Base-by-base conservation (phyloP, 2,329 filamentous ascomycete species). In the Neocatenulostroma microsporum region DNA sequence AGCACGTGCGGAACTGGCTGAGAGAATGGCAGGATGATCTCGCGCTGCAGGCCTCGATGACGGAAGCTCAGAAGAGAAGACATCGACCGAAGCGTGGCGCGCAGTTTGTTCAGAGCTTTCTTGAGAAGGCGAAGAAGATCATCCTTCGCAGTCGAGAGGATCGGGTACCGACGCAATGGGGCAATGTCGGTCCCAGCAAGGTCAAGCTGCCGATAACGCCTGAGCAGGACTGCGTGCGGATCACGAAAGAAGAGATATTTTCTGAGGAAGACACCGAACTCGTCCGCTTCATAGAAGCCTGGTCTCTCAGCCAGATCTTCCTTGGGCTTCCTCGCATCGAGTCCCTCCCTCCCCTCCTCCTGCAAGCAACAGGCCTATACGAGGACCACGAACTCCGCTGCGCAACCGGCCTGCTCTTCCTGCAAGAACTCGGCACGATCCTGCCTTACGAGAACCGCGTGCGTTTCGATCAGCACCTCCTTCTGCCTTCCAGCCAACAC, bases 401-500 rank as follows among this genome's bases (percentile, higher is more conserved):
- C 11, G 54, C 57, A 26, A 64, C 68, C 4, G 72, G 72, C 23
- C 79, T 75, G 69, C 70, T 75, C 1, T 85, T 88, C 45, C 61
- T 91, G 20, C 82, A 88, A 51, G 84, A 91, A 55, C 68, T 88
- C 26, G 82, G 82, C 9, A 75, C 78, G 36, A 70, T 86, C 27
- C 63, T 74, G 6, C 80, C 83, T 0, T 84, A 80, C 72, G 81
- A 87, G 49, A 74, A 84, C 31, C 71, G 72, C 3, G 66, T 74
- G 3, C 69, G 80, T 3, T 84, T 82, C 56, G 71, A 71, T 53
- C 63, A 68, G 39, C 47, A 67, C 37, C 55, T 78, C 10, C 62
- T 69, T 45, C 63, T 78, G 14, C 74, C 74, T 1, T 63, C 57
- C 18, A 61, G 64, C 9, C 60, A 66, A 19, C 53, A 63, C 21